Evolutionary conservation across 1,284 basidiomycete genomes (phyloP).

Genomic region (Anthracocystis walkeri): DNA sequence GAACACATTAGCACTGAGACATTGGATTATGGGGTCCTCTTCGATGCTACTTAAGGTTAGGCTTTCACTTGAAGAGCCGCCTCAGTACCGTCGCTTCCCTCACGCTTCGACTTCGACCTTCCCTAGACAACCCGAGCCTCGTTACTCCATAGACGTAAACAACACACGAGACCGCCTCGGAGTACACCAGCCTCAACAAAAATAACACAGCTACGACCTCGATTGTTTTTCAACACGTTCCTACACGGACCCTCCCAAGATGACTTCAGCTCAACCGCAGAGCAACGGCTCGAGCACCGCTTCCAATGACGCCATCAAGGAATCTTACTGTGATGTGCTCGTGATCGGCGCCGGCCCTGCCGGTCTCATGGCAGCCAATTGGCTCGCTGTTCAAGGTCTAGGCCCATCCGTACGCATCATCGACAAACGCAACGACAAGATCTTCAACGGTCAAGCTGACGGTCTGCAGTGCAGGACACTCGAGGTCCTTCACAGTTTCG

Average conservation of each 20-base stretch:
- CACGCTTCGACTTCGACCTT: neutral
- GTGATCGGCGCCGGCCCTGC: constrained; percentile 69
- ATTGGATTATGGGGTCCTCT: neutral
- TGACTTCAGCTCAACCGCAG: constrained; percentile 7
- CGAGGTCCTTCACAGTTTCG: constrained; percentile 43
- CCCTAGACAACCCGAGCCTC: neutral
- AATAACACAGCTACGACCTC: neutral
- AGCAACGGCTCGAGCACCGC: neutral
- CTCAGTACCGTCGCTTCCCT: too few relatives aligned
- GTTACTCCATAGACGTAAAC: too few relatives aligned
- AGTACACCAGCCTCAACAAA: neutral
- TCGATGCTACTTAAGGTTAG: neutral
- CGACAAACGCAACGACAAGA: constrained; percentile 44
- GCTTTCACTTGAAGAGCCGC: neutral
- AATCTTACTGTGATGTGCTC: constrained; percentile 72
- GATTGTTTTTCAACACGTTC: too few relatives aligned
- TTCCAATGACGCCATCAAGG: constrained; percentile 14
- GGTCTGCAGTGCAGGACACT: constrained; percentile 40
- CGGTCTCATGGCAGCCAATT: constrained; percentile 39
- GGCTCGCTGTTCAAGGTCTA: constrained; percentile 33
- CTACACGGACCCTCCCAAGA: neutral
- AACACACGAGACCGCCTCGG: neutral
- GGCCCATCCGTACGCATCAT: constrained; percentile 37
- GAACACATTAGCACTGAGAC: neutral
- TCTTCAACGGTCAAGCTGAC: constrained; percentile 45